Conservation (phyloP, 2,329 filamentous ascomycete species). For the Penicillium corylophilum region DNA sequence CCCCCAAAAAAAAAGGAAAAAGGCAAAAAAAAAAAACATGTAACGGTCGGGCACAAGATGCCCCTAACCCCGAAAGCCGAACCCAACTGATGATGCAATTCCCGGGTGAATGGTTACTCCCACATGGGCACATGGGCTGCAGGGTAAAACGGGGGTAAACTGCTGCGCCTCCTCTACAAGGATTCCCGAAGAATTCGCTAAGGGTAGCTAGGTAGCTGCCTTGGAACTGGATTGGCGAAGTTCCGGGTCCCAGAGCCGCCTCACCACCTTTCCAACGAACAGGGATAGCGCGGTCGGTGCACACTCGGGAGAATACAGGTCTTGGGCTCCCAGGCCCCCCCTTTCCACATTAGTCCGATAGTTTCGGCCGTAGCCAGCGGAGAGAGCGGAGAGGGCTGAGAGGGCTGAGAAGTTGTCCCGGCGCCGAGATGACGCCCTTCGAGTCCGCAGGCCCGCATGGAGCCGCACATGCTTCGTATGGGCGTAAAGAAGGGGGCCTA, state of each 20-base stretch:
- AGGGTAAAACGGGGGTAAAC: background rate
- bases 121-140: background rate
- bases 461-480: background rate
- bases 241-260: background rate
- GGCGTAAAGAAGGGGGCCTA: too few species aligned
- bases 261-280: background rate
- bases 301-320: background rate
- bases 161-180: conserved; percentile 2
- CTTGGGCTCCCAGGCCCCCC: too few species aligned
- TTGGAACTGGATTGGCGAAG: background rate
- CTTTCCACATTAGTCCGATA: background rate
- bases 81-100: background rate
- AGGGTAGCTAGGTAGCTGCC: background rate
- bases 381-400: too few species aligned
- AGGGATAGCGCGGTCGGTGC: background rate
- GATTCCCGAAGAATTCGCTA: too few species aligned
- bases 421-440: background rate
- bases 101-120: background rate
- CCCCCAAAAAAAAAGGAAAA: background rate
- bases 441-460: background rate
- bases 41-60: background rate
- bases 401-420: background rate
- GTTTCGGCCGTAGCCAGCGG: conserved; percentile 9
- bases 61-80: background rate
- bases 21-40: background rate